Base-by-base conservation (phyloP, 345 rosid species). In the Sonneratia alba region DNA sequence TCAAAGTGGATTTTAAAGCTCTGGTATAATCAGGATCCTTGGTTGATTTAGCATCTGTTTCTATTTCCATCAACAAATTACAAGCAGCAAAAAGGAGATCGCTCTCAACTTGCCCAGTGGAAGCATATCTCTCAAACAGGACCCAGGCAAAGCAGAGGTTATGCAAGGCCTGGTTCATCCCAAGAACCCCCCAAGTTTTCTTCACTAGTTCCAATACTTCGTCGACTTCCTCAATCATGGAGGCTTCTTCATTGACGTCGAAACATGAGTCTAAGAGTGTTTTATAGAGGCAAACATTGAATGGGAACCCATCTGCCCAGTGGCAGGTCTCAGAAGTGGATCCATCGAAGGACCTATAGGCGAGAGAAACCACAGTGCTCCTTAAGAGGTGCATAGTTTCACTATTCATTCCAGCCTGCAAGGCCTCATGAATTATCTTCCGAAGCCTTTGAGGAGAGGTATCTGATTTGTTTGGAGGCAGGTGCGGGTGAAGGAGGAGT, bases 231-330 rank as follows among this genome's bases (percentile, higher is more conserved):
- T 95, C 98, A 62, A 95, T 81, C 72, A 92, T 63, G 45, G 85
- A 85, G 18, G 86, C 74, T 73, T 88, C 89, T 22, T 95, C 96
- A 27, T 85, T 81, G 22, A 90, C 81, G 80, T 95, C 98, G 51
- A 95, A 95, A 70, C 92, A 90, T 56, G 98, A 88, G 79, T 90
- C 94, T 51, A 95, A 77, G 66, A 95, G 91, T 79, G 81, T 66
- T 63, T 83, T 86, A 77, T 92, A 95, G 63, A 92, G 80, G 72
- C 92, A 78, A 32, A 95, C 84, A 81, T 92, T 95, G 48, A 95
- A 56, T 0, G 96, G 97, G 56, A 87, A 84, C 70, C 97, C 99
- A 67, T 92, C 98, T 71, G 97, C 98, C 99, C 99, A 95, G 73
- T 92, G 98, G 76, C 91, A 87, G 49, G 78, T 79, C 74, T 90